Base-by-base conservation (phyloP, 176 grass and related monocot species). In the Stipa capillata region DNA sequence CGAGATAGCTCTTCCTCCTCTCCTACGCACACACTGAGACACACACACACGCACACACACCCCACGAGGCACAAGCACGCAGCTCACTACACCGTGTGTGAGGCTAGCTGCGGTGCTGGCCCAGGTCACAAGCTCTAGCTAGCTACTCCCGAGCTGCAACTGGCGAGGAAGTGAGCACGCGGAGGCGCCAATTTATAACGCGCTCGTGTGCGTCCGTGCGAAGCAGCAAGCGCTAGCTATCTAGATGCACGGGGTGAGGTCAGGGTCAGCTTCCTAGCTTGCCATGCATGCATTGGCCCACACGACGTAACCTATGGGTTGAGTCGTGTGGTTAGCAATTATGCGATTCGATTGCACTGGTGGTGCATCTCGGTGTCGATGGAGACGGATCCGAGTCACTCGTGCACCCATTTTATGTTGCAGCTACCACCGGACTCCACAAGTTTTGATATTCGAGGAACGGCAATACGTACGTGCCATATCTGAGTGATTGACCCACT, bases 321-420 rank as follows among this genome's bases (percentile, higher is more conserved):
- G 51, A 53, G n/a, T 3, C 20, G 9, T 54, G n/a, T n/a, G n/a
- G n/a, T n/a, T n/a, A n/a, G n/a, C n/a, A n/a, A n/a, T n/a, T n/a
- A n/a, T n/a, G n/a, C n/a, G n/a, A n/a, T n/a, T n/a, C n/a, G 51
- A 24, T 54, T 8, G 5, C 14, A 63, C 4, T 64, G 33, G 33
- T 27, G 7, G n/a, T 36, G 47, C 47, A 20, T 37, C 21, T 47
- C 18, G 65, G 58, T 13, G 10, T 51, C 23, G 51, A 81, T 25
- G 21, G 20, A 65, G 62, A 65, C n/a, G 82, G 82, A 84, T 84
- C 82, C 82, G 72, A 67, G 72, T 84, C 81, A 84, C 67, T 17
- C 45, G 47, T 53, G 71, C 81, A 76, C 39, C 72, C n/a, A 43
- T 41, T 24, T 32, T 34, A 8, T 17, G 59, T 29, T 69, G n/a